phyloP scores from a whole-genome alignment of 768 basidiomycete species.

The Phlebiopsis gigantea region DNA sequence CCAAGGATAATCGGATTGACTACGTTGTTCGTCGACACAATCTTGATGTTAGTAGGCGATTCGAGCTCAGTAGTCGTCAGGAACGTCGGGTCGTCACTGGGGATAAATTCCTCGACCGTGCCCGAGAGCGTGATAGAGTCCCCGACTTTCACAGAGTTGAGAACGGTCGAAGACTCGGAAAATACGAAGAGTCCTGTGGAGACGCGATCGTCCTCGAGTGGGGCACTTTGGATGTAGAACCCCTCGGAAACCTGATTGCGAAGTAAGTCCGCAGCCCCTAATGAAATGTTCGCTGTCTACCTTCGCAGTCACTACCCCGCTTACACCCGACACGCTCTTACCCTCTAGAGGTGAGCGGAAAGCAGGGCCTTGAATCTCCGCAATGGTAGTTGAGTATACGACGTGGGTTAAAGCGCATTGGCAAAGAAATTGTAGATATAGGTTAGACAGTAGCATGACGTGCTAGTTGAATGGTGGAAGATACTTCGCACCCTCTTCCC shows the following conservation, averaged over 20 bases:
- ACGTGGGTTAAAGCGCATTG: not conserved
- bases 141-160: slow-evolving; percentile 35
- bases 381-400: slow-evolving; percentile 15
- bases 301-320: slow-evolving; percentile 24
- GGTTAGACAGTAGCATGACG: not conserved
- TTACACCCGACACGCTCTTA: slow-evolving; percentile 21
- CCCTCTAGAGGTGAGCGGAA: slow-evolving; percentile 24
- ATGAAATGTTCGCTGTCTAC: slow-evolving; percentile 4
- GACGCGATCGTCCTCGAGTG: slow-evolving; percentile 35
- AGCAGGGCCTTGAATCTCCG: slow-evolving; percentile 26
- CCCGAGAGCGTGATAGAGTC: slow-evolving; percentile 44
- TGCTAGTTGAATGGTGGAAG: not conserved
- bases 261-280: not conserved
- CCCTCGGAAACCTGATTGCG: slow-evolving; percentile 23
- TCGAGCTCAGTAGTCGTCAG: slow-evolving; percentile 44
- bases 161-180: slow-evolving; percentile 35
- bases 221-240: slow-evolving; percentile 41
- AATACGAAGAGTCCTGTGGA: slow-evolving; percentile 49
- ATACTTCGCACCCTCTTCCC: not conserved
- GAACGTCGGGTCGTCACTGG: slow-evolving; percentile 36
- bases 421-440: not conserved
- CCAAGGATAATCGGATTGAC: slow-evolving; percentile 47
- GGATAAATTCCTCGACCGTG: slow-evolving; percentile 44
- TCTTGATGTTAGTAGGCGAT: slow-evolving; percentile 41
- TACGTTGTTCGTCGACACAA: slow-evolving; percentile 43